These are phyloP conservation scores for Claviceps citrina DNA, from an alignment of 2,329 filamentous ascomycete species.

Conservation along the genomic window DNA sequence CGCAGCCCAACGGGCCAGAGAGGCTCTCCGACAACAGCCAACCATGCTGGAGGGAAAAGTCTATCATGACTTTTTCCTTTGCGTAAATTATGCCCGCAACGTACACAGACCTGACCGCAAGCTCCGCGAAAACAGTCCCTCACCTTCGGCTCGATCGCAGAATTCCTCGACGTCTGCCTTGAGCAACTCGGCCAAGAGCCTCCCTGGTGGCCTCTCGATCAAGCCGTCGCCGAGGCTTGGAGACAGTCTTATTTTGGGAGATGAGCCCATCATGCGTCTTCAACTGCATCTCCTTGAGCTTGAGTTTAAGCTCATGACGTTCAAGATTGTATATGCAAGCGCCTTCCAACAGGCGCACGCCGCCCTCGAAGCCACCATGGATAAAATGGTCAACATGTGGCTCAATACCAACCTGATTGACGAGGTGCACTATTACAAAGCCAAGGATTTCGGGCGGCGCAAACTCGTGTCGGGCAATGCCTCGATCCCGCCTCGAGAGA, in stretches of 20 bases:
- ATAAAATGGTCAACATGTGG: conserved; percentile 16
- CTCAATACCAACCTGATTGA: conserved; percentile 15
- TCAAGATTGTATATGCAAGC: conserved; percentile 16
- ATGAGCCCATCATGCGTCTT: conserved; percentile 14
- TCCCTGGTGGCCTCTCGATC: conserved; percentile 9
- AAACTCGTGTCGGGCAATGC: conserved; percentile 5
- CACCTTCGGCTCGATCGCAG: conserved; percentile 11
- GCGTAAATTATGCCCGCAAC: conserved; percentile 16
- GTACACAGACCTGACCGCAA: conserved; percentile 8
- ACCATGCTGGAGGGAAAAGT: conserved; percentile 9
- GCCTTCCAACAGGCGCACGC: conserved; percentile 10
- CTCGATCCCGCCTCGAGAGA: conserved; percentile 9
- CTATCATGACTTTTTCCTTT: conserved; percentile 17
- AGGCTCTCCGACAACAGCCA: conserved; percentile 12
- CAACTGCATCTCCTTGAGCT: conserved; percentile 15
- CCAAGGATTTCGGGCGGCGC: conserved; percentile 14
- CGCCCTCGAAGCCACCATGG: conserved; percentile 11
- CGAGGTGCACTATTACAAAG: conserved; percentile 15
- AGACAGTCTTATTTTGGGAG: conserved; percentile 9
- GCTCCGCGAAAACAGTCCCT: conserved; percentile 10
- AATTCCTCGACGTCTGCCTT: conserved; percentile 12
- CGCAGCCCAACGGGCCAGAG: conserved; percentile 15
- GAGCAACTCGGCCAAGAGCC: conserved; percentile 10
- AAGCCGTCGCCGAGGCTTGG: conserved; percentile 11
- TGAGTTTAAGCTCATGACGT: conserved; percentile 17